Evolutionary conservation across 495 filamentous ascomycete species (phyloP).

Genomic region (Cercophora samala): DNA sequence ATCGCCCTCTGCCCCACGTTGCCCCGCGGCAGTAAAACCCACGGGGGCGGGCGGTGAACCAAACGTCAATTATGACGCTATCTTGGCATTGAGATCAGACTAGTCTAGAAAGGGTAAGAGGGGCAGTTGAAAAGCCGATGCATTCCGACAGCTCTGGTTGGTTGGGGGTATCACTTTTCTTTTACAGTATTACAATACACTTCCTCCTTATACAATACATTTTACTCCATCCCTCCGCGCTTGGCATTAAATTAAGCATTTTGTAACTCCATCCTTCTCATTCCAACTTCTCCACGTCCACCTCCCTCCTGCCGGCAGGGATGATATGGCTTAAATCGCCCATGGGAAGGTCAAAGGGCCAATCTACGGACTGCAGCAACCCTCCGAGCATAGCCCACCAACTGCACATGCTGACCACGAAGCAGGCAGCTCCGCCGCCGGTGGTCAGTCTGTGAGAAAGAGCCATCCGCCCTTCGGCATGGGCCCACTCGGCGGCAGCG

Average conservation of each 20-base stretch:
- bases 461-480: slow-evolving; percentile 14
- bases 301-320: neutral
- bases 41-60: slow-evolving; percentile 30
- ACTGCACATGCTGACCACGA: slow-evolving; percentile 18
- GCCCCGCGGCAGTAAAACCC: slow-evolving; percentile 35
- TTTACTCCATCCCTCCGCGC: neutral
- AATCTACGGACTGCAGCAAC: slow-evolving; percentile 15
- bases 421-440: slow-evolving; percentile 18
- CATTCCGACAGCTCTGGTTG: slow-evolving; percentile 16
- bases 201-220: neutral
- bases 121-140: slow-evolving; percentile 17
- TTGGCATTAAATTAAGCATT: neutral
- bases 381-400: slow-evolving; percentile 20
- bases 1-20: slow-evolving; percentile 27
- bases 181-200: neutral
- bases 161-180: slow-evolving; percentile 1
- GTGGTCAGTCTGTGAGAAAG: slow-evolving; percentile 14
- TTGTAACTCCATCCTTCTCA: neutral
- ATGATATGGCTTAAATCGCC: slow-evolving; percentile 14
- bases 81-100: slow-evolving; percentile 11
- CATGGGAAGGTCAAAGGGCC: slow-evolving; percentile 17
- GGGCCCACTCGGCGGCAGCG: slow-evolving; percentile 18
- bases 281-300: neutral
- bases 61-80: slow-evolving; percentile 23
- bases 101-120: slow-evolving; percentile 30